Percentiles rank a stretch among this genome's conserved stretches.
phyloP scores from a whole-genome alignment of 2,329 filamentous ascomycete species.

The Fusarium sp. region DNA sequence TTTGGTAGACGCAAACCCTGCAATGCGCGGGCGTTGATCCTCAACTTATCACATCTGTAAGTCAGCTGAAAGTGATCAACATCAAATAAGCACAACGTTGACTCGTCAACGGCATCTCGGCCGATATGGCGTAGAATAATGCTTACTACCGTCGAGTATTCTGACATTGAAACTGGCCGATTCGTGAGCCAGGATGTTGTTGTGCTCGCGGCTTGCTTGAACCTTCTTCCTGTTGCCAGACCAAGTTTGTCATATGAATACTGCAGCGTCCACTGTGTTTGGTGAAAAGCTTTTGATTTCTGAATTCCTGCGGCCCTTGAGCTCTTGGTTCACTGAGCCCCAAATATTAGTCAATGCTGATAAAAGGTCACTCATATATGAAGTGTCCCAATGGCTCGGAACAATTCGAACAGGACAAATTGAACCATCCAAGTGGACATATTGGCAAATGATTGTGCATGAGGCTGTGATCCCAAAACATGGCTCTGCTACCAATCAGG shows the following conservation, averaged over 20 bases:
- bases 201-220: neutral
- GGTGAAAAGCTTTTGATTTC: too few relatives aligned
- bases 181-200: neutral
- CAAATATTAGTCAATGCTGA: neutral
- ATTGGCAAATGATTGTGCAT: neutral
- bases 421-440: neutral
- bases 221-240: neutral
- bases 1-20: neutral
- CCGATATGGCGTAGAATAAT: neutral
- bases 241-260: neutral
- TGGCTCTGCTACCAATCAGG: neutral
- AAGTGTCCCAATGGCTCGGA: neutral
- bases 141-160: neutral
- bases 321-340: neutral
- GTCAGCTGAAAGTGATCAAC: conserved; percentile 5
- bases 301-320: neutral
- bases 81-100: neutral
- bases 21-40: neutral
- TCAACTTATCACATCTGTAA: conserved; percentile 20
- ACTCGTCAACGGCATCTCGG: neutral
- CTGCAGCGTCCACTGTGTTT: neutral
- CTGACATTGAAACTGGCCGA: neutral
- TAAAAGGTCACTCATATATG: neutral
- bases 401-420: neutral
- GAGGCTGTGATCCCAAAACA: neutral